Base-by-base conservation (phyloP, 2,329 filamentous ascomycete species). In the Nothophaeocryptopus gaeumannii region DNA sequence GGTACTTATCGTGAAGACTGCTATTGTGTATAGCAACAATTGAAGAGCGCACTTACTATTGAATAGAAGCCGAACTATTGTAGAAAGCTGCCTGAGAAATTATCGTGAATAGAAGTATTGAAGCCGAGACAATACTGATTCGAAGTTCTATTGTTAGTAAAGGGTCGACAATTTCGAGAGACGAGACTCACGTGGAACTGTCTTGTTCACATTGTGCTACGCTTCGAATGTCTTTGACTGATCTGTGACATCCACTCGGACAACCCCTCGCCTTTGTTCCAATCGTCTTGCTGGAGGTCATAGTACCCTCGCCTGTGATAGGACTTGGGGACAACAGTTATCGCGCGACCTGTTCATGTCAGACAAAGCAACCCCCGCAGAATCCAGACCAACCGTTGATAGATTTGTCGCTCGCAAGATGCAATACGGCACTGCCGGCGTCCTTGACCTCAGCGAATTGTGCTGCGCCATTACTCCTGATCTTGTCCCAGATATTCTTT, bases 371-470 rank as follows among this genome's bases (percentile, higher is more conserved):
- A 30, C 0, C 10, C 12, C 15, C 2, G 33, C 8, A 37, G 11
- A 20, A 12, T 13, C 5, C n/a, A 16, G 16, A 16, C 45, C 30
- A 11, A 62, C 61, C 61, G 39, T 63, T 63, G 36, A 60, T 49
- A 11, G 33, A 38, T 5, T 32, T 34, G 29, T 63, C 58, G 1
- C 52, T 45, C 3, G 63, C 59, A 5, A 65, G 35, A 31, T 59
- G 62, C 9, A 60, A 20, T 2, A 61, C 49, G 5, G 60, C 60
- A 8, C 34, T 26, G 5, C 52, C 61, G n/a, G 53, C 57, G 40
- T 65, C 63, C 20, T 59, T 55, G 3, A 58, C 48, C 5, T 55
- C 44, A 7, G 56, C 57, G 12, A 61, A 63, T 14, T 58, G 51
- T 12, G 59, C 47, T 26, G 20, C 3, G 1, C 58, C 58, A 5